Evolutionary conservation across 306 rosid genomes (phyloP).

Genomic region (Oxytropis ochrocephala): DNA sequence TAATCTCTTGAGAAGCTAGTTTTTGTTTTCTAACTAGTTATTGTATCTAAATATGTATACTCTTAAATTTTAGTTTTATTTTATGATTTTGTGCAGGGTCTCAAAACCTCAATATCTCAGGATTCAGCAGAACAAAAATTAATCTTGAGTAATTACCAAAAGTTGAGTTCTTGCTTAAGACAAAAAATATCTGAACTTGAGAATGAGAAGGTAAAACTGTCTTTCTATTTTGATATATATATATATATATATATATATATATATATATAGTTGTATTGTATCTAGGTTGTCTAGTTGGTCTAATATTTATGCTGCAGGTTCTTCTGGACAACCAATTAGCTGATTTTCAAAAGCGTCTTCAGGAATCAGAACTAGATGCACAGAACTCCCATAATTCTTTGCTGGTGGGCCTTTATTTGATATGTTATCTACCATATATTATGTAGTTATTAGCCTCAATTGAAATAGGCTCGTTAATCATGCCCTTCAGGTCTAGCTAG

Average conservation of each 20-base stretch:
- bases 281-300: conserved; percentile 12
- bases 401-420: conserved; percentile 37
- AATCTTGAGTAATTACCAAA: conserved; percentile 37
- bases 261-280: background rate
- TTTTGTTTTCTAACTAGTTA: background rate
- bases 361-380: conserved; percentile 41
- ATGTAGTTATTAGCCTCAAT: no score
- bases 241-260: background rate
- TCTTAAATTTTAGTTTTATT: conserved; percentile 1
- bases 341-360: conserved; percentile 61
- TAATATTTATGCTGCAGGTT: conserved; percentile 41
- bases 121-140: conserved; percentile 36
- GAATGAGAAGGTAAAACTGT: conserved; percentile 56
- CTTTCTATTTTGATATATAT: background rate
- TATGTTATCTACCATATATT: background rate
- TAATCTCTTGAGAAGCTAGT: conserved; percentile 2
- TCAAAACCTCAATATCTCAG: conserved; percentile 40
- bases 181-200: conserved; percentile 54
- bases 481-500: no score
- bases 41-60: background rate
- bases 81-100: conserved; percentile 45
- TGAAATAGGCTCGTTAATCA: no score
- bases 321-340: conserved; percentile 41
- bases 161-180: conserved; percentile 45
- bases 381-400: conserved; percentile 45